Evolutionary conservation across 2,329 filamentous ascomycete species (phyloP).

Genomic region (Cladophialophora carrionii): DNA sequence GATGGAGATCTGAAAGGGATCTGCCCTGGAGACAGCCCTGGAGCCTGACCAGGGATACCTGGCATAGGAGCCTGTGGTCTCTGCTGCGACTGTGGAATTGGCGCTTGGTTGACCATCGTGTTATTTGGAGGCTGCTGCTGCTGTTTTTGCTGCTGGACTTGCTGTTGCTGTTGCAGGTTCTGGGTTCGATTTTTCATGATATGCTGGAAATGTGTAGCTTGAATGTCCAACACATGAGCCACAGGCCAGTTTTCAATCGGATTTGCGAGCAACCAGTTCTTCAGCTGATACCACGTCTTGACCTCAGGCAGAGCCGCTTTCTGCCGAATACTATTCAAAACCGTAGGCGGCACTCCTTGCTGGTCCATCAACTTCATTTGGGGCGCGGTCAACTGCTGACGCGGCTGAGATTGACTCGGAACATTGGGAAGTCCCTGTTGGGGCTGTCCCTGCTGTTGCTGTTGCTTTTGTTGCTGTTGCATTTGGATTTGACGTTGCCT

Average conservation of each 20-base stretch:
- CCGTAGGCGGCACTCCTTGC: slow-evolving; percentile 28
- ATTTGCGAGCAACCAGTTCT: slow-evolving; percentile 34
- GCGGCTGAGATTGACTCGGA: slow-evolving; percentile 28
- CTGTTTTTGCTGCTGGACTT: slow-evolving; percentile 22
- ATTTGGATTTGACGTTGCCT: slow-evolving; percentile 36
- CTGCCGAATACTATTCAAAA: slow-evolving; percentile 31
- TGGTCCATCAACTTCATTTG: slow-evolving; percentile 37
- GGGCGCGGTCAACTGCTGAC: slow-evolving; percentile 30
- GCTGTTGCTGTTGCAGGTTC: slow-evolving; percentile 27
- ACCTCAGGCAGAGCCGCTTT: slow-evolving; percentile 30
- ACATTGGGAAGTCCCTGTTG: slow-evolving; percentile 37
- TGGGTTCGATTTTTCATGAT: slow-evolving; percentile 32
- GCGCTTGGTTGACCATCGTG: slow-evolving; percentile 18
- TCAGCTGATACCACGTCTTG: slow-evolving; percentile 34
- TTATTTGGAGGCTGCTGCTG: slow-evolving; percentile 25
- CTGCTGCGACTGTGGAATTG: slow-evolving; percentile 24
- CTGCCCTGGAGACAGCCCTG: slow-evolving; percentile 19
- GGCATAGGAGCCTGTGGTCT: slow-evolving; percentile 24
- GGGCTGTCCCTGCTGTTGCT: slow-evolving; percentile 39
- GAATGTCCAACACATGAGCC: slow-evolving; percentile 30
- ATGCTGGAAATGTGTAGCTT: slow-evolving; percentile 34
- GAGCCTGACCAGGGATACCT: slow-evolving; percentile 14
- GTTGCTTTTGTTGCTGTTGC: slow-evolving; percentile 41
- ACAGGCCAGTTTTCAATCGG: slow-evolving; percentile 31
- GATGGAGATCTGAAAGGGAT: slow-evolving; percentile 26